Percentiles rank a stretch among this genome's conserved stretches.
Evolutionary conservation across 169 alveolate species (phyloP).

Genomic region (Eimeria maxima): DNA sequence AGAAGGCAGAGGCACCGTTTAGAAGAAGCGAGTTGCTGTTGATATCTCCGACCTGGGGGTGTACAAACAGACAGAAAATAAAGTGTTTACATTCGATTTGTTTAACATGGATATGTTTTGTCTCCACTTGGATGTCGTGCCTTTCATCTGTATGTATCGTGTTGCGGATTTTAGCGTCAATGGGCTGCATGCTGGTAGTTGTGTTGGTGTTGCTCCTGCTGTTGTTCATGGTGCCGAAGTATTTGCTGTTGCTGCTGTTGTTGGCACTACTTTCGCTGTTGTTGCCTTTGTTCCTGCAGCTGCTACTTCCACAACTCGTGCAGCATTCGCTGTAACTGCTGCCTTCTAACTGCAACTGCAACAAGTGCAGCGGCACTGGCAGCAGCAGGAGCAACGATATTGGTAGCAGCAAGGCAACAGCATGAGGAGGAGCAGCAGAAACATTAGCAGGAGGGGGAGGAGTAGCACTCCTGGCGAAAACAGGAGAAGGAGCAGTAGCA

Average conservation of each 20-base stretch:
- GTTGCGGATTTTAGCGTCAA: neutral
- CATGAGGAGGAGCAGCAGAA: neutral
- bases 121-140: neutral
- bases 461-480: neutral
- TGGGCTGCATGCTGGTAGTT: neutral
- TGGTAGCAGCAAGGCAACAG: neutral
- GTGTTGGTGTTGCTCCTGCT: neutral
- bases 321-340: neutral
- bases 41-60: conserved; percentile 59
- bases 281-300: neutral
- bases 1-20: conserved; percentile 68
- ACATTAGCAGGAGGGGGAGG: neutral
- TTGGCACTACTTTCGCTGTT: neutral
- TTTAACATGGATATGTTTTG: too few relatives aligned
- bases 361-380: neutral
- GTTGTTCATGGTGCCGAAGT: neutral
- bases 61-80: neutral
- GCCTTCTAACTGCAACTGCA: neutral
- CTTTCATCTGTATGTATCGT: neutral
- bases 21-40: conserved; percentile 60
- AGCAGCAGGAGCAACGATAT: neutral
- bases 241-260: neutral
- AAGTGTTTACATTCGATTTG: neutral
- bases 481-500: neutral
- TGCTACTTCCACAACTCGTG: neutral